Evolutionary conservation across 352 stramenopile species (phyloP).

Genomic region (Thraustochytrium aureum): DNA sequence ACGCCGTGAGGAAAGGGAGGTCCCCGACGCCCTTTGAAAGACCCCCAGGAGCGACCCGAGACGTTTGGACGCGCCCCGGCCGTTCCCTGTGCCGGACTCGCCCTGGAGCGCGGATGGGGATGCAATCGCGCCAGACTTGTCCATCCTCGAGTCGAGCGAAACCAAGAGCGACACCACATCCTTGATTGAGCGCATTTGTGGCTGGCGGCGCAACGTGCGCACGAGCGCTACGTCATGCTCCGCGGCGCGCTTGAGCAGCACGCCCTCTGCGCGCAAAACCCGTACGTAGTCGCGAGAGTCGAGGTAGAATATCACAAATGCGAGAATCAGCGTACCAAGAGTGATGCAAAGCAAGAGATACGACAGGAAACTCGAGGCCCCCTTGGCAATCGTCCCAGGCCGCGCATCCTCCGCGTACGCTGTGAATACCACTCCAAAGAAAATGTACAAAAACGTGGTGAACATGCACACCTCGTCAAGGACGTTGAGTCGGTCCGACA

Average conservation of each 20-base stretch:
- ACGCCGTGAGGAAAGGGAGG: too few relatives aligned
- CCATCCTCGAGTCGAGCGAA: too few relatives aligned
- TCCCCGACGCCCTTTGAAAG: too few relatives aligned
- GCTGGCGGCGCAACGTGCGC: conserved; percentile 16
- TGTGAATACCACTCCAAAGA: conserved; percentile 11
- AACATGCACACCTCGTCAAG: conserved; percentile 6
- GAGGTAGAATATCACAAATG: conserved; percentile 17
- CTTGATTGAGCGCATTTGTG: background rate
- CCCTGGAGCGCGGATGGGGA: too few relatives aligned
- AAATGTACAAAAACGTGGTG: conserved; percentile 28
- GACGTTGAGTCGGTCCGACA: conserved; percentile 12
- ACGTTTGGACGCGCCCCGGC: too few relatives aligned
- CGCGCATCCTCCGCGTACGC: background rate
- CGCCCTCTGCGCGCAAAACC: conserved; percentile 1
- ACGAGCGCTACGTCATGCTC: conserved; percentile 6
- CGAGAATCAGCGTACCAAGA: conserved; percentile 3
- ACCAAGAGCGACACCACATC: conserved; percentile 11
- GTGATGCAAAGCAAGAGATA: conserved; percentile 9
- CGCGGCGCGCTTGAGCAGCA: background rate
- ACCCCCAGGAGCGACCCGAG: too few relatives aligned
- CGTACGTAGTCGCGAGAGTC: conserved; percentile 30
- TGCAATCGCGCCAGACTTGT: too few relatives aligned
- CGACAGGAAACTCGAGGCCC: background rate
- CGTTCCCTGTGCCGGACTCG: too few relatives aligned
- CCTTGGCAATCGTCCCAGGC: background rate